These are phyloP conservation scores for Neurospora sublineolata DNA, from an alignment of 495 filamentous ascomycete genomes.

Conservation along the genomic window DNA sequence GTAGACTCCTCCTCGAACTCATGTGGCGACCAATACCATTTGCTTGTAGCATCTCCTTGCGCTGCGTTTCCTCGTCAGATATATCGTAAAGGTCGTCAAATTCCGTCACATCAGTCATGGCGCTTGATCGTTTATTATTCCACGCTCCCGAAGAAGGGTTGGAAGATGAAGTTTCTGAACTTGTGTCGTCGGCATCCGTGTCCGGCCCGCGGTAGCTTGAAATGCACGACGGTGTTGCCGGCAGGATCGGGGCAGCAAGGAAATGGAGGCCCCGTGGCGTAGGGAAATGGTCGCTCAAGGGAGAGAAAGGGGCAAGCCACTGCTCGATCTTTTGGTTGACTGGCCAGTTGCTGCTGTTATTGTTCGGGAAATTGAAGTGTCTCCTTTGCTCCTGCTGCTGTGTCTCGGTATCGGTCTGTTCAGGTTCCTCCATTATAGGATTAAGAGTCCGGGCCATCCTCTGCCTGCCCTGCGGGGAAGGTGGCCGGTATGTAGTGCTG, in stretches of 20 bases:
- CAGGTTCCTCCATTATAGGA: conserved; percentile 72
- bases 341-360: conserved; percentile 10
- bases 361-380: not conserved
- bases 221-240: conserved; percentile 32
- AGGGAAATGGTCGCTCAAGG: conserved; percentile 49
- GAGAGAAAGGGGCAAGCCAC: conserved; percentile 35
- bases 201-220: conserved; percentile 22
- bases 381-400: conserved; percentile 15
- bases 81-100: conserved; percentile 84
- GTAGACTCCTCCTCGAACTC: conserved; percentile 16
- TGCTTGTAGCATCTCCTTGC: conserved; percentile 21
- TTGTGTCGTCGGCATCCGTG: conserved; percentile 29
- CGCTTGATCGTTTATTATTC: conserved; percentile 36
- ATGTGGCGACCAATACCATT: conserved; percentile 25
- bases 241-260: conserved; percentile 42
- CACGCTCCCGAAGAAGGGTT: conserved; percentile 40
- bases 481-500: conserved; percentile 48
- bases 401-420: conserved; percentile 15
- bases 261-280: conserved; percentile 47
- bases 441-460: conserved; percentile 57
- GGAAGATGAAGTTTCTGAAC: conserved; percentile 38
- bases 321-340: conserved; percentile 38
- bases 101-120: conserved; percentile 46
- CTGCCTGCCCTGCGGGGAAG: conserved; percentile 56
- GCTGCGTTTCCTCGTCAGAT: conserved; percentile 47